Percentiles rank a stretch among this genome's conserved stretches.
These are phyloP conservation scores for Penstemon barbatus DNA, from an alignment of 257 asterid genomes.

Conservation along the genomic window DNA sequence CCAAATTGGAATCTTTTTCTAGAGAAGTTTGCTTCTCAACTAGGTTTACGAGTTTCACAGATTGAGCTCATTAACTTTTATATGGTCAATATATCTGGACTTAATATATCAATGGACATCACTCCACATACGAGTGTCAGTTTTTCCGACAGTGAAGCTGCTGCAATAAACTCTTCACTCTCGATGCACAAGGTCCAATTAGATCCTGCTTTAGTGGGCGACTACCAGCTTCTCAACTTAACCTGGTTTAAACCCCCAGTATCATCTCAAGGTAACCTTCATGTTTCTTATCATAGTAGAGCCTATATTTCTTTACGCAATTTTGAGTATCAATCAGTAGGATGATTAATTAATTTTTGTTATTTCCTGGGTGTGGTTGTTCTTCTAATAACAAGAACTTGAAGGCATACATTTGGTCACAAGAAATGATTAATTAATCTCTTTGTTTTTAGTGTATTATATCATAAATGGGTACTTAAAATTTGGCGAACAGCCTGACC, in stretches of 20 bases:
- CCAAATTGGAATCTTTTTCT: slow-evolving; percentile 80
- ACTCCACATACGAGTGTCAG: slow-evolving; percentile 73
- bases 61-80: slow-evolving; percentile 92
- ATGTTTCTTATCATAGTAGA: too few species aligned
- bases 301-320: background rate
- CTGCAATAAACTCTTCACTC: slow-evolving; percentile 63
- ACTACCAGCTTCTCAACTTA: slow-evolving; percentile 73
- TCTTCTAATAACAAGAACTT: too few species aligned
- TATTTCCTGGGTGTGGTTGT: too few species aligned
- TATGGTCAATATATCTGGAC: slow-evolving; percentile 67
- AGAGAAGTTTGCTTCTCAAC: slow-evolving; percentile 72
- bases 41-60: slow-evolving; percentile 69
- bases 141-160: slow-evolving; percentile 65
- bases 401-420: too few species aligned
- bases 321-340: slow-evolving; percentile 11
- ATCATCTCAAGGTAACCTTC: slow-evolving; percentile 64
- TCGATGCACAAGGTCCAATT: slow-evolving; percentile 60
- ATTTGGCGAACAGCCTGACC: too few species aligned
- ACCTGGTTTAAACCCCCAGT: slow-evolving; percentile 71
- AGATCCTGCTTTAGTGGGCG: slow-evolving; percentile 79
- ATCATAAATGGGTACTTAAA: too few species aligned
- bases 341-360: background rate
- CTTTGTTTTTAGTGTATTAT: too few species aligned
- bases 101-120: slow-evolving; percentile 93
- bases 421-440: too few species aligned